These are phyloP conservation scores for Eleusine indica DNA, from an alignment of 176 grass and related monocot genomes.

Conservation along the genomic window DNA sequence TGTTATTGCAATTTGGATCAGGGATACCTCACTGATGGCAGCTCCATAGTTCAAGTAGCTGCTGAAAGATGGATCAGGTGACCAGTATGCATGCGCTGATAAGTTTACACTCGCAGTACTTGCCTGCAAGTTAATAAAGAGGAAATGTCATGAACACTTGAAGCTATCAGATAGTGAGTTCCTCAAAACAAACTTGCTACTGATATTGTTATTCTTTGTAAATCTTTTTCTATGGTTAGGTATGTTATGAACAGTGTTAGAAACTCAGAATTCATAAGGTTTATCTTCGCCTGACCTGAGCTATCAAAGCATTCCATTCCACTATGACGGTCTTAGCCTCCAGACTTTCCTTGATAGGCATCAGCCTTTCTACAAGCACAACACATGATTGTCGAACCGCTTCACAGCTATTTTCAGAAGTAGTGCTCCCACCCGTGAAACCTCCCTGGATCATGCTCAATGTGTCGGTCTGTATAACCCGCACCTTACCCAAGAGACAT, in stretches of 20 bases:
- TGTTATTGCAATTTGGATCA: neutral
- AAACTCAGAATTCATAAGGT: neutral
- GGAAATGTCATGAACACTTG: slow-evolving; percentile 3
- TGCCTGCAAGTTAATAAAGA: slow-evolving; percentile 45
- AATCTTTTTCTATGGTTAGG: neutral
- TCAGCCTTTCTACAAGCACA: slow-evolving; percentile 60
- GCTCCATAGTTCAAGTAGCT: slow-evolving; percentile 85
- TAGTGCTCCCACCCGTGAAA: slow-evolving; percentile 70
- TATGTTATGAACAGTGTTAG: neutral
- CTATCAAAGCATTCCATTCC: slow-evolving; percentile 64
- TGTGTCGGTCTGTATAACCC: slow-evolving; percentile 76
- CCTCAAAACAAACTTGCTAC: neutral
- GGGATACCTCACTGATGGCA: slow-evolving; percentile 61
- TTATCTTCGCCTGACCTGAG: slow-evolving; percentile 60
- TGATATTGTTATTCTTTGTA: neutral
- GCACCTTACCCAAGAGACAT: slow-evolving; percentile 64
- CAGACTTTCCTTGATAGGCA: slow-evolving; percentile 65
- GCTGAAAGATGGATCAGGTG: slow-evolving; percentile 47
- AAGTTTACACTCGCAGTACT: slow-evolving; percentile 54
- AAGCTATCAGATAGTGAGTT: neutral
- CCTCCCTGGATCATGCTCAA: slow-evolving; percentile 81
- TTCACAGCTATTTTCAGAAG: slow-evolving; percentile 80
- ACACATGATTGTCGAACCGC: slow-evolving; percentile 59
- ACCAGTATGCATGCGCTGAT: slow-evolving; percentile 63
- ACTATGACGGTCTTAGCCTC: slow-evolving; percentile 45